Evolutionary conservation across 1,139 yeast species (phyloP).

Genomic region (Debaryomycetaceae sp.): DNA sequence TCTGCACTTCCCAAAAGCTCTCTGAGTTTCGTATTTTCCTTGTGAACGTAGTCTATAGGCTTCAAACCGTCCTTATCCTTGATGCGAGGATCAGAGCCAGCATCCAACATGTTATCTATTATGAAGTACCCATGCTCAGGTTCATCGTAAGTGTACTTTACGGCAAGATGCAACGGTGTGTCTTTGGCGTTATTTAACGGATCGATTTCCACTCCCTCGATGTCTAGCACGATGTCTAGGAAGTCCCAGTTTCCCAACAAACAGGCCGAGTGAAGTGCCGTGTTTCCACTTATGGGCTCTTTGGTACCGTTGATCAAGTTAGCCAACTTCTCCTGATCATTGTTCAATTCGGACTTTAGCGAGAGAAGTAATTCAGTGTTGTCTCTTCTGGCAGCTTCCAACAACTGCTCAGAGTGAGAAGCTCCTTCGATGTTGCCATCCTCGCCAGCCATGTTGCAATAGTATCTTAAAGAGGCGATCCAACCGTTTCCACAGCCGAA

Average conservation of each 20-base stretch:
- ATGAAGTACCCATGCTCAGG: slow-evolving; percentile 84
- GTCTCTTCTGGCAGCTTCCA: slow-evolving; percentile 87
- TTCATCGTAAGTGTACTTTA: slow-evolving; percentile 68
- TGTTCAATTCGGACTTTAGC: slow-evolving; percentile 45
- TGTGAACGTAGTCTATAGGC: slow-evolving; percentile 67
- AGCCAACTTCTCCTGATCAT: slow-evolving; percentile 49
- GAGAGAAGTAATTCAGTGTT: slow-evolving; percentile 70
- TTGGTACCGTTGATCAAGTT: slow-evolving; percentile 62
- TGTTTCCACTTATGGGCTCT: slow-evolving; percentile 76
- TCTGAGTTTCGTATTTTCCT: slow-evolving; percentile 49
- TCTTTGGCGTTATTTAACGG: slow-evolving; percentile 75
- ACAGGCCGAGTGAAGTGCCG: slow-evolving; percentile 81
- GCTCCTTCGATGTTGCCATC: slow-evolving; percentile 59
- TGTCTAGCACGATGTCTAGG: slow-evolving; percentile 75
- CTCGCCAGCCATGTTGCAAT: slow-evolving; percentile 4
- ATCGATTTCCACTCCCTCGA: slow-evolving; percentile 89
- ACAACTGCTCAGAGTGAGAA: slow-evolving; percentile 68
- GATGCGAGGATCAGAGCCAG: slow-evolving; percentile 81
- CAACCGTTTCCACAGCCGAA: slow-evolving; percentile 1
- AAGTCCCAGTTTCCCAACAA: slow-evolving; percentile 83
- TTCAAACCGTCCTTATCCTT: slow-evolving; percentile 46
- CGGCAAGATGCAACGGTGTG: slow-evolving; percentile 89
- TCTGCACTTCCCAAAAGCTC: slow-evolving; percentile 79
- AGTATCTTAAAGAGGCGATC: neutral
- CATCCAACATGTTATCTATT: slow-evolving; percentile 79